A percentile compares a stretch with the other conserved stretches of the same genome.
Conservation (phyloP, 192 early-diverging fungal species). For the Backusella psychrophila region DNA sequence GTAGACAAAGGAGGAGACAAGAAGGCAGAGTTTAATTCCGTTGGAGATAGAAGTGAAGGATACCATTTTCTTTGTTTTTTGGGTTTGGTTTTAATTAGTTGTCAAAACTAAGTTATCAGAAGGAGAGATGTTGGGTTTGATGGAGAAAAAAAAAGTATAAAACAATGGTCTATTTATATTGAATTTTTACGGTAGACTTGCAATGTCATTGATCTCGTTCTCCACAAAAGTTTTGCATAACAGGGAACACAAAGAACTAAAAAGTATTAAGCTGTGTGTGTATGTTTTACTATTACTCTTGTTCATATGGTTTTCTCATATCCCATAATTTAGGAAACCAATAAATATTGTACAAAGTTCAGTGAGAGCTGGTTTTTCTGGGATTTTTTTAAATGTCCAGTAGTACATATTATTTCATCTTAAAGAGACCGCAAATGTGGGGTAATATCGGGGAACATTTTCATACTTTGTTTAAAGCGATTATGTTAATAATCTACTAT, state of each 20-base stretch:
- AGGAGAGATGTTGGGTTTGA: neutral
- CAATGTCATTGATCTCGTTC: neutral
- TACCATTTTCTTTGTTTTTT: neutral
- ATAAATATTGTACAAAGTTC: neutral
- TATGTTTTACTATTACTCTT: neutral
- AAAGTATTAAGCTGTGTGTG: neutral
- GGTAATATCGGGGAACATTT: neutral
- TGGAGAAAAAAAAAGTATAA: neutral
- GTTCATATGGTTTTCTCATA: slow-evolving; percentile 2
- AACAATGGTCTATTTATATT: neutral
- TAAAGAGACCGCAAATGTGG: neutral
- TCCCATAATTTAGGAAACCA: neutral
- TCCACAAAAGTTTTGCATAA: neutral
- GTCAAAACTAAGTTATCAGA: neutral
- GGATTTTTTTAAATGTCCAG: neutral
- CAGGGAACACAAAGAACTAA: neutral
- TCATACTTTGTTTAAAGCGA: neutral
- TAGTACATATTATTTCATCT: neutral
- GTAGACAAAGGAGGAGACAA: neutral
- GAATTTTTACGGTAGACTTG: neutral
- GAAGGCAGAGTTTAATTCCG: neutral
- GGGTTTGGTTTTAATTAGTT: neutral
- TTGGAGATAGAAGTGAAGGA: slow-evolving; percentile 2
- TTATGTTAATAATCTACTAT: neutral
- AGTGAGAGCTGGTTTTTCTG: neutral